Evolutionary conservation across 345 rosid species (phyloP).

Genomic region (Syzygium oleosum): DNA sequence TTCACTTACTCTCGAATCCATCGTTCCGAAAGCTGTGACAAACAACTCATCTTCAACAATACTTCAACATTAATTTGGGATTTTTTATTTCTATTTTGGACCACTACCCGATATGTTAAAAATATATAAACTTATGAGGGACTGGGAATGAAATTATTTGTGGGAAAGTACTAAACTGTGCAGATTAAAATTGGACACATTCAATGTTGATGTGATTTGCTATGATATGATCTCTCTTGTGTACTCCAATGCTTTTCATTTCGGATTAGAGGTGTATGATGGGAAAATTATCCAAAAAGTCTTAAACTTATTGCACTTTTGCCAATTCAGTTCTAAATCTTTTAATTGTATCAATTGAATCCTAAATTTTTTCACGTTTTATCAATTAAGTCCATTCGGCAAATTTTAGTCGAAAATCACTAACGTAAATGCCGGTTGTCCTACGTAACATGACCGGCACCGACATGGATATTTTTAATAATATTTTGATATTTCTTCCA

Average conservation of each 20-base stretch:
- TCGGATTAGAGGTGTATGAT: background rate
- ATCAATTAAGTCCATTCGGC: too few species aligned
- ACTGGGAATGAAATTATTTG: background rate
- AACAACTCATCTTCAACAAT: background rate
- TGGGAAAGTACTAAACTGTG: background rate
- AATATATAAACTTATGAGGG: background rate
- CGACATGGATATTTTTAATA: too few species aligned
- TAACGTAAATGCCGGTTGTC: too few species aligned
- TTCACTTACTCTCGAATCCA: background rate
- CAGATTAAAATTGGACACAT: background rate
- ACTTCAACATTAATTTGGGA: background rate
- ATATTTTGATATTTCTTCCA: too few species aligned
- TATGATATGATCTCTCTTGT: background rate
- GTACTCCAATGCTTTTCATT: background rate
- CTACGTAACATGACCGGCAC: too few species aligned
- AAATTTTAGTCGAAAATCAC: too few species aligned
- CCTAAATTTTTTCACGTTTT: too few species aligned
- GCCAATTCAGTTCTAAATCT: too few species aligned
- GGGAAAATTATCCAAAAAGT: too few species aligned
- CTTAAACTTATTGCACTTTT: too few species aligned
- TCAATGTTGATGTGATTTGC: background rate
- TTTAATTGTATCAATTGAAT: too few species aligned
- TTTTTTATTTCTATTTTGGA: background rate
- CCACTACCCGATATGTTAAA: background rate
- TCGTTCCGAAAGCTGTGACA: background rate